Base-by-base conservation (phyloP, 192 early-diverging fungal genomes). In the Rhizoclosmatium sp. region DNA sequence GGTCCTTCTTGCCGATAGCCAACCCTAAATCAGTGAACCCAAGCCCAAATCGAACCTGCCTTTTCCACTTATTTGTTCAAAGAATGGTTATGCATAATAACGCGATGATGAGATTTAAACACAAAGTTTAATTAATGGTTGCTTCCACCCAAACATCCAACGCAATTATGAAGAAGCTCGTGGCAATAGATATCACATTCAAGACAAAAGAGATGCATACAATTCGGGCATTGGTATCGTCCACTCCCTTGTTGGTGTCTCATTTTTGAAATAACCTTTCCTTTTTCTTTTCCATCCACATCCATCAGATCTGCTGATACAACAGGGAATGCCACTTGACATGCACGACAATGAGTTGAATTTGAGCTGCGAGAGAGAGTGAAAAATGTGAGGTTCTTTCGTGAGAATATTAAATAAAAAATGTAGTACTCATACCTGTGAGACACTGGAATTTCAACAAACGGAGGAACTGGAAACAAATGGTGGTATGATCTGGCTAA, bases 181-280 rank as follows among this genome's bases (percentile, higher is more conserved):
- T 98, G 97, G 39, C 95, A 87, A 86, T 93, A 98, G 2, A 95
- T 69, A 83, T 98, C 97, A 82, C 97, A 98, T 45, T 98, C 97
- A 41, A 92, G 78, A 78, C 97, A 98, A 80, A 94, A 97, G 46
- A 87, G 84, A 41, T 95, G 81, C 44, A 86, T 80, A 80, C 97
- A 98, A 23, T 89, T 85, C 16, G 88, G 88, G 82, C 97, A 98
- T 47, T 89, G 84, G 78, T 90, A 95, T 21, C 92, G 83, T 48
- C 88, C 86, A 51, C 49, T 71, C 61, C 7, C 40, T 5, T 41
- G 7, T 64, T 64, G 61, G 40, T 10, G 61, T 21, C 40, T 21
- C 61, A 41, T n/a, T 58, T 12, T n/a, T n/a, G 14, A 58, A 58
- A 58, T 16, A 16, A 16, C 14, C 12, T 16, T 12, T n/a, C 21